Evolutionary conservation across 2,329 filamentous ascomycete species (phyloP), one percentile per base, ranked within the genome.

Genomic region (Alternaria brassicicola): DNA sequence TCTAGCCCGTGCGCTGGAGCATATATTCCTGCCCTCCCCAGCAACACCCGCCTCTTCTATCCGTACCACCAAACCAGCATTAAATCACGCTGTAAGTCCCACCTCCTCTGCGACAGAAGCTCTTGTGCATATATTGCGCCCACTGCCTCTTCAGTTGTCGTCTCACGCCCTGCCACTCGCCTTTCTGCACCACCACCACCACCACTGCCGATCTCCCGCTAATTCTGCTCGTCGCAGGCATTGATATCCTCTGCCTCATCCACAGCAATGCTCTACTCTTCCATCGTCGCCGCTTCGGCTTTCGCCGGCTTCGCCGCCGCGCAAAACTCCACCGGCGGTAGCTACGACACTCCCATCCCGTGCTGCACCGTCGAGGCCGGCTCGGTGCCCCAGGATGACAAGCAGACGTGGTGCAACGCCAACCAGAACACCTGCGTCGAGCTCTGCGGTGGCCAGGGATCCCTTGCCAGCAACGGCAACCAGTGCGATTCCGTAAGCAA

Each of bases 401-500:
- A 77, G 63, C 64, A 76, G 70, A 64, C 78, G 56, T 89, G 86
- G 86, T 90, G 88, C 73, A 74, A 76, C 52, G 85, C 81, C 62
- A 79, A 89, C 78, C 76, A 77, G 60, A 86, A 86, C 76, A 82
- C 82, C 42, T 90, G 88, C 78, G 85, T 84, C 15, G 72, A 81
- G 57, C 81, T 89, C 63, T 90, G 88, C 77, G 81, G 81, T 61
- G 81, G 72, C 57, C 67, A 68, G 52, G 73, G 82, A 62, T 70
- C 71, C 17, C 63, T 76, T n/a, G 70, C 69, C 31, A 62, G 77
- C 80, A 64, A 76, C 71, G 61, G 68, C 62, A 88, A 88, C 79
- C 75, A 70, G 47, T 90, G 88, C 73, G 80, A 86, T 62, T 42
- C 77, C 33, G 87, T 89, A 82, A 73, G 85, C 77, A n/a, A 9